Percentiles rank a stretch among this genome's conserved stretches.
Conservation (phyloP, 306 rosid species). For the Cicer bijugum region DNA sequence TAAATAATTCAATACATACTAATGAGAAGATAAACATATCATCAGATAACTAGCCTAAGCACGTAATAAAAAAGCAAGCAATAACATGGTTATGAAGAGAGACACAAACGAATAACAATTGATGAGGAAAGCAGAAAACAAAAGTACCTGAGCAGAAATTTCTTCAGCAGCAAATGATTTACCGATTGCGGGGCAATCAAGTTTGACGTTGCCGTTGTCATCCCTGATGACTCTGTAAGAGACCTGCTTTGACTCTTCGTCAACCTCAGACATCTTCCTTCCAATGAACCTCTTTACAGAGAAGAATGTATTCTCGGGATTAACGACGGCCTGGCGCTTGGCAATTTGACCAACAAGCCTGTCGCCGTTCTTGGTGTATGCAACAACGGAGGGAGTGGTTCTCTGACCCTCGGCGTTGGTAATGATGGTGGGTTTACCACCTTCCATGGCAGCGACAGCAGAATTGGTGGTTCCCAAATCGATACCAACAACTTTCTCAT, state of each 20-base stretch:
- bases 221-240: conserved; percentile 79
- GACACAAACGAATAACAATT: neutral
- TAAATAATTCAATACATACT: neutral
- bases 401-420: conserved; percentile 91
- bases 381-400: conserved; percentile 94
- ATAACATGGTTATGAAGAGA: neutral
- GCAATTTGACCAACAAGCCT: conserved; percentile 91
- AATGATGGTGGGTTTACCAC: conserved; percentile 82
- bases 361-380: conserved; percentile 82
- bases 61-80: neutral
- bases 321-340: conserved; percentile 87
- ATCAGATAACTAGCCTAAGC: neutral
- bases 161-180: conserved; percentile 87
- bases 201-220: conserved; percentile 84
- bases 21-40: too few species aligned
- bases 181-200: conserved; percentile 83
- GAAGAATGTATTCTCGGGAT: conserved; percentile 87
- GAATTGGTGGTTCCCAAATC: conserved; percentile 87
- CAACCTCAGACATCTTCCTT: conserved; percentile 89
- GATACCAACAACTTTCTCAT: conserved; percentile 83
- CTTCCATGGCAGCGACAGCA: conserved; percentile 89
- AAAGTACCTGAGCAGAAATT: conserved; percentile 84
- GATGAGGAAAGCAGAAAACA: neutral
- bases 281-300: conserved; percentile 93
- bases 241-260: conserved; percentile 88